Conservation (phyloP, 2,329 filamentous ascomycete genomes). For the Amauroascus verrucosus region DNA sequence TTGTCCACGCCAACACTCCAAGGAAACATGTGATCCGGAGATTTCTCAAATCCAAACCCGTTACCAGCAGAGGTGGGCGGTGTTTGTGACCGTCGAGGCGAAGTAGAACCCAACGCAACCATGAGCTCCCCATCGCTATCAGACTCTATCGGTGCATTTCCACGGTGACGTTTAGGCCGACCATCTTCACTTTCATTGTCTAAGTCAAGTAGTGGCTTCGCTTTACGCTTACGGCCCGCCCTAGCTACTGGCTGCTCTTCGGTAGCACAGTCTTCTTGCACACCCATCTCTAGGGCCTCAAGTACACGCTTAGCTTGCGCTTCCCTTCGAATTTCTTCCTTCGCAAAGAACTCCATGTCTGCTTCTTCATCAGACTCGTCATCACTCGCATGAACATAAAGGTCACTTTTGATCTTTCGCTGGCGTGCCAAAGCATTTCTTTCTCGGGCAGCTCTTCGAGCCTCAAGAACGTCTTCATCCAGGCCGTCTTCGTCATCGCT, state of each 20-base stretch:
- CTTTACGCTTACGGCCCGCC: conserved; percentile 16
- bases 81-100: conserved; percentile 13
- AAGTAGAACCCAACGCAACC: conserved; percentile 13
- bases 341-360: conserved; percentile 63
- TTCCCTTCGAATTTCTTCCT: conserved; percentile 58
- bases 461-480: conserved; percentile 50
- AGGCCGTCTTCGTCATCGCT: conserved; percentile 45
- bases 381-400: conserved; percentile 73
- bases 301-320: conserved; percentile 43
- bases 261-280: conserved; percentile 18
- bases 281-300: conserved; percentile 38
- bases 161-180: conserved; percentile 9
- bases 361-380: conserved; percentile 77
- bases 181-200: conserved; percentile 14
- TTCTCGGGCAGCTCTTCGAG: conserved; percentile 51
- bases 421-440: conserved; percentile 66
- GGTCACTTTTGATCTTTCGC: conserved; percentile 68
- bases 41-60: conserved; percentile 23
- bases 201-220: conserved; percentile 13
- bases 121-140: conserved; percentile 12
- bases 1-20: conserved; percentile 6
- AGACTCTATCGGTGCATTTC: not conserved
- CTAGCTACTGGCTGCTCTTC: conserved; percentile 13
- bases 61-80: conserved; percentile 25
- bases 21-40: conserved; percentile 2